Percentiles rank a stretch among this genome's conserved stretches.
Conservation (phyloP, 2,329 filamentous ascomycete genomes). For the Hymenoscyphus albidus region DNA sequence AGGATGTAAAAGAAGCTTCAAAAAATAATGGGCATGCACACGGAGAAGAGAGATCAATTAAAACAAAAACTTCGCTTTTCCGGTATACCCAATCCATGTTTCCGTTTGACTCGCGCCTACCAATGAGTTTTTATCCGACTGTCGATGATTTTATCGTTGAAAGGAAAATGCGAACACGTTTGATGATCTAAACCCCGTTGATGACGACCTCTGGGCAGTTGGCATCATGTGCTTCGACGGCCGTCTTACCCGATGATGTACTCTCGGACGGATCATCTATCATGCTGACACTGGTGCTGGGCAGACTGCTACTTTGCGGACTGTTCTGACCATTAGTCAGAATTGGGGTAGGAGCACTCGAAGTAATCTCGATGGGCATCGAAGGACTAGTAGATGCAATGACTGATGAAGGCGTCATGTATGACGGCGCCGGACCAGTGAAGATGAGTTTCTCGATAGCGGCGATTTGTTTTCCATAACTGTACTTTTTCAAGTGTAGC, state of each 20-base stretch:
- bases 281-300: slow-evolving; percentile 58
- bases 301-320: slow-evolving; percentile 61
- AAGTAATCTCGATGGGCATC: slow-evolving; percentile 43
- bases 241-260: slow-evolving; percentile 23
- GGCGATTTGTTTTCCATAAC: slow-evolving; percentile 62
- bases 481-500: slow-evolving; percentile 57
- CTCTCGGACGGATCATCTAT: slow-evolving; percentile 31
- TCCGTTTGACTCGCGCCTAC: slow-evolving; percentile 22
- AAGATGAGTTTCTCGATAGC: slow-evolving; percentile 57
- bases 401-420: slow-evolving; percentile 24
- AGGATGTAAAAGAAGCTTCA: slow-evolving; percentile 10
- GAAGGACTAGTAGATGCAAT: slow-evolving; percentile 30
- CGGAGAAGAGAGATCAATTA: slow-evolving; percentile 21
- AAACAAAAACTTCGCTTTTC: slow-evolving; percentile 24
- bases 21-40: neutral
- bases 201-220: slow-evolving; percentile 30
- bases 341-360: slow-evolving; percentile 59
- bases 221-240: slow-evolving; percentile 20
- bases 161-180: slow-evolving; percentile 12
- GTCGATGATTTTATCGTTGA: slow-evolving; percentile 15
- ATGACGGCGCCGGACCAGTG: slow-evolving; percentile 20
- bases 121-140: slow-evolving; percentile 18
- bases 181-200: slow-evolving; percentile 23
- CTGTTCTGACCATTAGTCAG: slow-evolving; percentile 68
- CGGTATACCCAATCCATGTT: slow-evolving; percentile 10